Evolutionary conservation across 2,329 filamentous ascomycete genomes (phyloP), one percentile per base, ranked within the genome.

Genomic region (Cladorrhinum sp.): DNA sequence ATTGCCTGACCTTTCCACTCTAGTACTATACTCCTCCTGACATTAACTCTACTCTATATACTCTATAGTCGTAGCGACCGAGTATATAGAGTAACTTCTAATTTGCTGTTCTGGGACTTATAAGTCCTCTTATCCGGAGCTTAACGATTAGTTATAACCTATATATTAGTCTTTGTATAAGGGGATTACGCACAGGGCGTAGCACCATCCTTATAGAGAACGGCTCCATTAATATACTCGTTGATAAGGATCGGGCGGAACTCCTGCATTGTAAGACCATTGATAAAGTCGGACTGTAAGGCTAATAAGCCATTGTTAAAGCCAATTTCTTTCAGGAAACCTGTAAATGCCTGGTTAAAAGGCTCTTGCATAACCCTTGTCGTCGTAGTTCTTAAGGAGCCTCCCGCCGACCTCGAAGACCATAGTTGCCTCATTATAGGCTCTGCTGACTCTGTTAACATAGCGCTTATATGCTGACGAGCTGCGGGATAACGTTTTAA

Each of bases 261-360:
- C 3, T 50, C 45, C 1, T 12, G 10, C n/a, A 36, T 49, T 29
- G 53, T 32, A 6, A 50, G 25, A 5, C 61, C 58, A 12, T 57
- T 52, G 22, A 57, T 45, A 32, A 61, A 56, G 23, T 63, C 58
- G 2, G 58, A 55, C 41, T 59, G 51, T 16, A 51, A 56, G 8
- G 58, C 48, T 6, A 52, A 57, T 24, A 63, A 29, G 50, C 61
- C 55, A 22, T 63, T 51, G 51, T 63, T 61, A 36, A 63, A 63
- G 2, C 55, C 61, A 16, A 59, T 23, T 16, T 61, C 24, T n/a
- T 51, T 38, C n/a, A 55, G 58, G 23, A 63, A 49, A 18, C 22
- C 53, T 1, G 52, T 57, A 18, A 63, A 61, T 2, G 58, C 20
- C n/a, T 36, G 61, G 49, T 57, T 59, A 27, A 20, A 59, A 5